Evolutionary conservation across 176 grass and related monocot genomes (phyloP), one percentile per base, ranked within the genome.

Genomic region (Cenchrus fungigraminus): DNA sequence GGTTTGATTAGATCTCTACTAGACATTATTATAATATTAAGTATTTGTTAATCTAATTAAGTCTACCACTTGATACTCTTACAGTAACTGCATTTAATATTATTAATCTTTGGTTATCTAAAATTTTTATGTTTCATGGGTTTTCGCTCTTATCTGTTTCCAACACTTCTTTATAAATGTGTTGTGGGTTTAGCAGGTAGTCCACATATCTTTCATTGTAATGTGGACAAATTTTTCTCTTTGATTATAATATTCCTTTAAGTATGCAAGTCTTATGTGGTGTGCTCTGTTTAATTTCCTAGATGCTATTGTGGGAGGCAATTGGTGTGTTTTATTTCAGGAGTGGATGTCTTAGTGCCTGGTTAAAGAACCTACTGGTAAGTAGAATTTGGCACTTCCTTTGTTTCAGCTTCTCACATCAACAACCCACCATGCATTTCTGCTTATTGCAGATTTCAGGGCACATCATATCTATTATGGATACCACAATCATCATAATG

Each of bases 231-330:
- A 22, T 10, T 31, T 51, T 52, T 83, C 63, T 73, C 43, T 25
- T 79, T 44, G 17, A 51, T 53, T 66, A 53, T 68, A 46, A 12
- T 34, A 11, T 64, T 13, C 32, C 53, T 8, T 65, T 11, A 55
- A 25, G 31, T 57, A n/a, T 65, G 47, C 25, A 60, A 37, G 34
- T 40, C 50, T 76, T 77, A 71, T 28, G 20, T 46, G 58, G 2
- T 74, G 42, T 73, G 32, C 68, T 77, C 47, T 88, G 61, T 87
- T 83, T 9, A 8, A 59, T 54, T 89, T 78, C 85, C 74, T 86
- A 94, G 96, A 86, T 92, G 83, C 71, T 98, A 80, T 56, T 98
- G 11, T 94, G 91, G 87, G 85, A 92, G 59, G 54, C 79, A 61
- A 54, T 81, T 82, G 89, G 75, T 85, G 49, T 65, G 65, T 54